phyloP scores from a whole-genome alignment of 257 asterid genomes.

The Leptodermis oblonga region DNA sequence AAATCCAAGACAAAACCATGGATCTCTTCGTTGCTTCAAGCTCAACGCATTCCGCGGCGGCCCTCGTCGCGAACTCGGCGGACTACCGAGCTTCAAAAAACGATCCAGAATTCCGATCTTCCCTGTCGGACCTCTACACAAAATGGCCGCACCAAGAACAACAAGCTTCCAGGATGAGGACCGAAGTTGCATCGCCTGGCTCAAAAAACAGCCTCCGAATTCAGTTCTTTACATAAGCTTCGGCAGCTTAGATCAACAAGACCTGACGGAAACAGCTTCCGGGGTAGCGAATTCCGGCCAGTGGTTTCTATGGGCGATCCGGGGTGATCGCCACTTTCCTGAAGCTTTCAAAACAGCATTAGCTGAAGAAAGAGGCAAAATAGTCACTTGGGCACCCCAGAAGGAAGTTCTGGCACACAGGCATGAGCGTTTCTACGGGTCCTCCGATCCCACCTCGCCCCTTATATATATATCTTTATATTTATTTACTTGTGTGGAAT shows the following conservation, averaged over 20 bases:
- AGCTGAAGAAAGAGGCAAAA: slow-evolving; percentile 15
- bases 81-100: slow-evolving; percentile 26
- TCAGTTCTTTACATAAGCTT: slow-evolving; percentile 49
- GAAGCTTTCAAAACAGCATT: slow-evolving; percentile 1
- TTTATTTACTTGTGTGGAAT: too few relatives aligned
- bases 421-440: too few relatives aligned
- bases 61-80: slow-evolving; percentile 44
- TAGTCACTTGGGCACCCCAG: slow-evolving; percentile 37
- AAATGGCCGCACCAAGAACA: slow-evolving; percentile 29
- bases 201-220: slow-evolving; percentile 30
- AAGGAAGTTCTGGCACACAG: slow-evolving; percentile 23
- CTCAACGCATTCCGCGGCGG: slow-evolving; percentile 33
- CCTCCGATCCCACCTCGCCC: too few relatives aligned
- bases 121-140: slow-evolving; percentile 60
- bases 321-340: slow-evolving; percentile 17
- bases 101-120: slow-evolving; percentile 40
- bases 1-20: background rate
- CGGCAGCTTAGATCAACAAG: slow-evolving; percentile 32
- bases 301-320: slow-evolving; percentile 47
- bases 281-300: slow-evolving; percentile 38
- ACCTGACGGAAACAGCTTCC: slow-evolving; percentile 39
- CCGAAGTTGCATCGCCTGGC: slow-evolving; percentile 38
- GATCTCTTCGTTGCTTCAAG: slow-evolving; percentile 19
- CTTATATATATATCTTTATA: too few relatives aligned
- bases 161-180: slow-evolving; percentile 40